Evolutionary conservation across 129 eudicot genomes (phyloP).

Genomic region (Helianthus tuberosus): DNA sequence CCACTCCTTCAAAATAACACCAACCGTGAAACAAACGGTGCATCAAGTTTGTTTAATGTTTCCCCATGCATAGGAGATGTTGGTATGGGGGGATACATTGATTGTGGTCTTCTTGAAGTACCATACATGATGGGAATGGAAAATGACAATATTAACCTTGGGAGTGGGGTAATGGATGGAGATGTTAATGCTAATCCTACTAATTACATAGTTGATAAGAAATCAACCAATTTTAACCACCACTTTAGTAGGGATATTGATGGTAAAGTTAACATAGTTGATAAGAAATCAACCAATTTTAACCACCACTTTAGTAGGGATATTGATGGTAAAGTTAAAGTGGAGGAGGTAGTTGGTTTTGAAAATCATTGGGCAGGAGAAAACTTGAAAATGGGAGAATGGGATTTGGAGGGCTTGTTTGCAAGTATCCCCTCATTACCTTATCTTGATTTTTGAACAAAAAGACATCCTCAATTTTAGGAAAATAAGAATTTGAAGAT

Average conservation of each 20-base stretch:
- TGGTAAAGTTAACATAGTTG: no score
- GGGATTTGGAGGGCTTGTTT: slow-evolving; percentile 86
- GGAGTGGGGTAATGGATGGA: slow-evolving; percentile 25
- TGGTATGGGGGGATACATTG: slow-evolving; percentile 21
- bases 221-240: slow-evolving; percentile 4
- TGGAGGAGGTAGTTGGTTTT: slow-evolving; percentile 58
- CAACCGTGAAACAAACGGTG: slow-evolving; percentile 25
- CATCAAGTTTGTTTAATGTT: slow-evolving; percentile 19
- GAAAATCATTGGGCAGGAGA: slow-evolving; percentile 67
- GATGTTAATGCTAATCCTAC: slow-evolving; percentile 4
- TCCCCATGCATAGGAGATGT: slow-evolving; percentile 17
- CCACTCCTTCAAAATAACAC: slow-evolving; percentile 28
- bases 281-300: not conserved
- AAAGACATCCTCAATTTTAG: no score
- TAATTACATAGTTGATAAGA: no score
- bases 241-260: slow-evolving; percentile 32
- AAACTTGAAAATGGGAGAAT: slow-evolving; percentile 70
- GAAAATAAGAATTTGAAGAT: no score
- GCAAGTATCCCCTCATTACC: slow-evolving; percentile 68
- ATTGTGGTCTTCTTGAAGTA: slow-evolving; percentile 32
- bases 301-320: slow-evolving; percentile 31
- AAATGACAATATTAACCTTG: slow-evolving; percentile 51
- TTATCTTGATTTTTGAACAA: slow-evolving; percentile 49
- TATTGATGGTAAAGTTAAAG: slow-evolving; percentile 40
- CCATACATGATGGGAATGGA: slow-evolving; percentile 54